Evolutionary conservation across 73 alveolate species (phyloP), one percentile per base, ranked within the genome.

Genomic region (Loxodes magnus): DNA sequence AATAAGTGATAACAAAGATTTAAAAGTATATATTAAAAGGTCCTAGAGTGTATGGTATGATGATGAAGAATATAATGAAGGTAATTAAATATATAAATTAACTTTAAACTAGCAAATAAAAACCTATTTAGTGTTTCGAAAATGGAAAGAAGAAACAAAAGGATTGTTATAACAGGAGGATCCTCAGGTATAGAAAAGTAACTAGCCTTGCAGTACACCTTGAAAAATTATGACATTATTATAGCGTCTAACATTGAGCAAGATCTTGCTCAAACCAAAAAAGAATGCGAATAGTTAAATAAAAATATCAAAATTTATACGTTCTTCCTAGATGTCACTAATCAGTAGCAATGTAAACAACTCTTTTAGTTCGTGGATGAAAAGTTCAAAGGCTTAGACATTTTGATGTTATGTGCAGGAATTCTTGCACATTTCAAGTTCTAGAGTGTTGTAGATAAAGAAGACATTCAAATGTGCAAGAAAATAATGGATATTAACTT

Each of bases 131-230:
- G 43, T 10, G 59, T 12, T 12, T 7, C 15, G 23, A 19, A 46
- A 19, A 41, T 25, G 0, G n/a, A n/a, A n/a, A 46, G 34, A 46
- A 24, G n/a, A 22, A 24, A 24, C 1, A 46, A 9, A 20, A 9
- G 60, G 5, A 67, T 79, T 6, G 60, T 74, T n/a, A 76, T 79
- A 3, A 79, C 93, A 4, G 89, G 93, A 5, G 90, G 90, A 22
- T 52, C 90, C 4, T 53, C 68, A 22, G 94, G 94, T 3, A 81
- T 81, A 30, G 94, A 87, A 10, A 79, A 64, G 27, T 89, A 81
- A 44, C 58, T 81, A 17, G 86, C 85, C 10, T 28, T 66, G 20
- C 43, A 72, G 56, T 81, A 81, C 57, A 79, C 94, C 3, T 42
- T 62, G 3, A 51, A 90, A 49, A 71, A 68, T 7, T 51, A 28